Evolutionary conservation across 176 grass and related monocot genomes (phyloP), one percentile per base, ranked within the genome.

Genomic region (Zea mays): DNA sequence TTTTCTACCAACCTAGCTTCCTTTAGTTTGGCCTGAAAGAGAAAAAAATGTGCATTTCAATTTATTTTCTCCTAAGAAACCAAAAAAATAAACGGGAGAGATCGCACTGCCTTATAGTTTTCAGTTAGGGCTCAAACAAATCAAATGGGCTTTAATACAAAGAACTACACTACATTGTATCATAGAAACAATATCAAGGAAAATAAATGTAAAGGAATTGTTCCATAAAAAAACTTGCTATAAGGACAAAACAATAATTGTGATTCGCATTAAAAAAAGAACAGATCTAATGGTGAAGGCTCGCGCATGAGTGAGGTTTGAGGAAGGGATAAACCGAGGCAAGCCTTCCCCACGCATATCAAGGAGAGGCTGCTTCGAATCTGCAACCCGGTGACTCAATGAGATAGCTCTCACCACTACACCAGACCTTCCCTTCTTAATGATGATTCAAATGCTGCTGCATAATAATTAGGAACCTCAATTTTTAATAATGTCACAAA

Each of bases 21-120:
- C 56, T 98, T 98, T 42, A 98, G 74, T 88, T 90, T 94, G 49
- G 95, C 91, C 95, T 98, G 67, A 6, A 62, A 73, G 39, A 88
- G 12, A 69, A 87, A 27, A 27, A 50, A 49, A 39, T 2, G 3
- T 5, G 19, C 8, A 58, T 80, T 57, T 59, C 15, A 60, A 39
- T 67, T 71, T 20, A 21, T 82, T 21, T 64, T 67, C 16, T 59
- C 49, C 5, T 54, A 45, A 1, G 3, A 60, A 78, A 52, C 5
- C 41, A 72, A 80, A 62, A 41, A 65, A 82, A 62, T 9, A 65
- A 60, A 61, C 66, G n/a, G 9, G 33, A 49, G 1, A 79, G 86
- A 67, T 27, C 39, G 49, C 2, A 69, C 19, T 0, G 3, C 36
- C 7, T 67, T 37, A 13, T 46, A 83, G 15, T 56, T 67, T 46